Conservation (phyloP, 2,329 filamentous ascomycete species). For the Talaromyces amestolkiae region DNA sequence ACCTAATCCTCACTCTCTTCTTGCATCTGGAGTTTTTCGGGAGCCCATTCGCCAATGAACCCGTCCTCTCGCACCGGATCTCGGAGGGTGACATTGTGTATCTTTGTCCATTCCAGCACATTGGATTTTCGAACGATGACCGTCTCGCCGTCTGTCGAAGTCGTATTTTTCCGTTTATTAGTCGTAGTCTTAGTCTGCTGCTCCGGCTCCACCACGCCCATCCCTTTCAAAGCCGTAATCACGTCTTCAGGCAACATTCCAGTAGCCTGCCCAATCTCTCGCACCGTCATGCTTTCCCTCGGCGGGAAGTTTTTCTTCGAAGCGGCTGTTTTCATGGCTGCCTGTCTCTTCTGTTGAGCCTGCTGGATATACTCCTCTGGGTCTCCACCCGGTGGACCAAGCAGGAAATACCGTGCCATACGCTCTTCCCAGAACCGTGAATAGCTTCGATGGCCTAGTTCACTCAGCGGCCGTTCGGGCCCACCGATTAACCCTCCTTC, state of each 20-base stretch:
- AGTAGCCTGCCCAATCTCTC: conserved; percentile 70
- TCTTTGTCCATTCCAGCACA: conserved; percentile 65
- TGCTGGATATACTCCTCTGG: conserved; percentile 30
- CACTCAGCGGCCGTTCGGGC: conserved; percentile 88
- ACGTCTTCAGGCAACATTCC: conserved; percentile 87
- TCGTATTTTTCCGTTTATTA: not conserved
- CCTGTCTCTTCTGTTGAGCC: conserved; percentile 32
- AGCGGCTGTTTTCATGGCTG: conserved; percentile 45
- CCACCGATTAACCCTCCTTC: conserved; percentile 71
- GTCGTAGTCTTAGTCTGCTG: conserved; percentile 20
- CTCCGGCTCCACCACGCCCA: conserved; percentile 64
- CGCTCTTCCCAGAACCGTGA: conserved; percentile 81
- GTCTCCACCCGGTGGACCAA: conserved; percentile 28
- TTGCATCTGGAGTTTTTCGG: conserved; percentile 35
- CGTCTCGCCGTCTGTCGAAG: conserved; percentile 24
- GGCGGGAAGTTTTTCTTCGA: conserved; percentile 21
- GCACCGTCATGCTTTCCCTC: conserved; percentile 59
- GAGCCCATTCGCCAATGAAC: conserved; percentile 67
- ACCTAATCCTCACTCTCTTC: conserved; percentile 22
- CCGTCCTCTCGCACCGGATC: conserved; percentile 70
- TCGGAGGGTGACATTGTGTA: conserved; percentile 61
- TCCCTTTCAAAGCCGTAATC: conserved; percentile 71
- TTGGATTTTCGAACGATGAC: conserved; percentile 56
- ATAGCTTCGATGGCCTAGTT: conserved; percentile 80
- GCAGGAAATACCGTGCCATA: conserved; percentile 66